Evolutionary conservation across 1,284 basidiomycete genomes (phyloP).

Genomic region (Sporisorium reilianum): DNA sequence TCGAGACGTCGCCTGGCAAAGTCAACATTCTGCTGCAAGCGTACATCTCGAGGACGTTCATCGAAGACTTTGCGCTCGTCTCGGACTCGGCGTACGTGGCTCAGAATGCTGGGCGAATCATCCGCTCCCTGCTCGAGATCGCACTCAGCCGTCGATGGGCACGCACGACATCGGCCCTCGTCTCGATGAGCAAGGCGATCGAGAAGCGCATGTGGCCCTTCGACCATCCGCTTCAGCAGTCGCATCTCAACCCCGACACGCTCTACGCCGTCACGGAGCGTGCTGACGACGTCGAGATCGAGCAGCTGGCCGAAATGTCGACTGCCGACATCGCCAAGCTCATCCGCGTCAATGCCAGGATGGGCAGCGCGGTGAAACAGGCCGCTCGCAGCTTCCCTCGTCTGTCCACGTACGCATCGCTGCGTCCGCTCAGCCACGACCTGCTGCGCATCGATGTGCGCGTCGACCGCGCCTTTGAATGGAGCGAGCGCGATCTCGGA

Average conservation of each 20-base stretch:
- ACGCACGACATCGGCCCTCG: conserved; percentile 80
- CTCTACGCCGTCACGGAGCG: conserved; percentile 83
- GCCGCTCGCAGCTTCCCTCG: conserved; percentile 90
- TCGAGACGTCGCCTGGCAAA: conserved; percentile 85
- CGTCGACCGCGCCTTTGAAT: conserved; percentile 81
- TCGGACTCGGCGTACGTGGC: conserved; percentile 89
- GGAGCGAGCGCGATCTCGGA: conserved; percentile 84
- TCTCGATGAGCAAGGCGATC: conserved; percentile 85
- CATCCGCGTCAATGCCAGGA: conserved; percentile 86
- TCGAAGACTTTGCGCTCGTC: conserved; percentile 96
- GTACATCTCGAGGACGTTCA: conserved; percentile 81
- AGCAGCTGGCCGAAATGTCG: conserved; percentile 81
- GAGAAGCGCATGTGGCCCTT: conserved; percentile 90
- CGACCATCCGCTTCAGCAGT: conserved; percentile 82
- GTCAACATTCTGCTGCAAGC: conserved; percentile 96
- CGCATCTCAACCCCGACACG: conserved; percentile 77
- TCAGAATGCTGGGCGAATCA: conserved; percentile 90
- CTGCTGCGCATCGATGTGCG: conserved; percentile 82
- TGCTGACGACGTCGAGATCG: conserved; percentile 84
- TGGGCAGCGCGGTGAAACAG: conserved; percentile 82
- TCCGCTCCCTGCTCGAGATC: conserved; percentile 92
- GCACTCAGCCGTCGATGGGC: conserved; percentile 93
- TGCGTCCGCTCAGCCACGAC: conserved; percentile 82
- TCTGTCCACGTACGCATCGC: conserved; percentile 76
- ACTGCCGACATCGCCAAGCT: conserved; percentile 83